These are phyloP conservation scores for Benincasa hispida DNA, from an alignment of 306 rosid genomes.

Conservation along the genomic window DNA sequence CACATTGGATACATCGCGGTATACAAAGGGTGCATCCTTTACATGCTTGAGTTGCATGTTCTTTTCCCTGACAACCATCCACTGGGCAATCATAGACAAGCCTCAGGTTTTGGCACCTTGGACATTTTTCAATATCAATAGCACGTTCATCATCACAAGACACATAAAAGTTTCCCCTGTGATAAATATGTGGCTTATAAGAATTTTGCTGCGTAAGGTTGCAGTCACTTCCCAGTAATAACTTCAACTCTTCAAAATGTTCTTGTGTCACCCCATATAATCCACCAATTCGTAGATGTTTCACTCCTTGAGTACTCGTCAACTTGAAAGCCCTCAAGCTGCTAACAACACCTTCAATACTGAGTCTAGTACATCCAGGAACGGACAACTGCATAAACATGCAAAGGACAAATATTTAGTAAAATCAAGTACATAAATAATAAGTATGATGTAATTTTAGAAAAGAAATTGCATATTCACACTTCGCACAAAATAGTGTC, in stretches of 20 bases:
- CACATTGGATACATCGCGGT: constrained; percentile 68
- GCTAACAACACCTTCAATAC: constrained; percentile 39
- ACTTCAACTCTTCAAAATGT: constrained; percentile 48
- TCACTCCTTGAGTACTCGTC: constrained; percentile 26
- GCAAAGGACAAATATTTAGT: not conserved
- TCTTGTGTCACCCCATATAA: constrained; percentile 36
- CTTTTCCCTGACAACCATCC: constrained; percentile 48
- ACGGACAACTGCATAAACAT: constrained; percentile 38
- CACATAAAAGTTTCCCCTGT: constrained; percentile 48
- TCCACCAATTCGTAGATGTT: constrained; percentile 51
- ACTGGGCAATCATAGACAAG: constrained; percentile 83
- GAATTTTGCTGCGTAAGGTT: constrained; percentile 24
- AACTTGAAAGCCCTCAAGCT: constrained; percentile 37
- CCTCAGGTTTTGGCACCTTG: constrained; percentile 65
- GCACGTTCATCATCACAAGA: constrained; percentile 56
- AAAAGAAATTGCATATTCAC: not conserved
- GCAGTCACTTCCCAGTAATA: constrained; percentile 32
- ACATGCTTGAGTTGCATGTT: constrained; percentile 34
- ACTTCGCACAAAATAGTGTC: not conserved
- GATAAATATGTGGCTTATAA: constrained; percentile 51
- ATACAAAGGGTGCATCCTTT: constrained; percentile 82
- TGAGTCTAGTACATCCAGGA: constrained; percentile 59
- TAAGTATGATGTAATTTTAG: not conserved
- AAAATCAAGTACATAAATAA: not conserved
- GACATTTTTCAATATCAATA: constrained; percentile 71